Evolutionary conservation across 208 protist species (phyloP).

Genomic region (Trypanosoma caninum): DNA sequence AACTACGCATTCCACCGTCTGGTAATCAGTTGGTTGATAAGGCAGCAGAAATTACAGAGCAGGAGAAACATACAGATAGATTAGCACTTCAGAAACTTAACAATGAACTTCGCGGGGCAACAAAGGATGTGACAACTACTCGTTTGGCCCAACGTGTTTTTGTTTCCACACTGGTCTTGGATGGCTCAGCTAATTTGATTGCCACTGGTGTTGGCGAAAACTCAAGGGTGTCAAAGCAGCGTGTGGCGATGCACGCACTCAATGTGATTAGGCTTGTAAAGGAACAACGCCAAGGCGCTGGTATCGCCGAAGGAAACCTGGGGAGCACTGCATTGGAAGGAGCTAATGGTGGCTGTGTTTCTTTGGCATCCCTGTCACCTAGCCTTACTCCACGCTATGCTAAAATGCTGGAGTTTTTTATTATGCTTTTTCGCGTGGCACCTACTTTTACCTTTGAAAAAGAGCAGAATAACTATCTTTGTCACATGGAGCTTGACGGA

Average conservation of each 20-base stretch:
- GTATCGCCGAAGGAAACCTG: background rate
- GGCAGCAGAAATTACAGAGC: conserved; percentile 36
- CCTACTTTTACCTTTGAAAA: conserved; percentile 31
- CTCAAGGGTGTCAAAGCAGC: conserved; percentile 47
- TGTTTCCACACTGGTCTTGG: conserved; percentile 49
- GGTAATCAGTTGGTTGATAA: conserved; percentile 53
- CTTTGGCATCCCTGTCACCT: conserved; percentile 27
- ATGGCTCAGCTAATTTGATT: conserved; percentile 27
- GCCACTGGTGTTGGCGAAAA: conserved; percentile 49
- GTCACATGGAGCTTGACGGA: conserved; percentile 39
- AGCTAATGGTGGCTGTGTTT: conserved; percentile 21
- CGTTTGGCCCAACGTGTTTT: conserved; percentile 31
- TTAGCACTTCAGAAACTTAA: conserved; percentile 48
- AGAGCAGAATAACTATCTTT: conserved; percentile 31
- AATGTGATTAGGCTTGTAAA: conserved; percentile 27
- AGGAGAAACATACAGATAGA: background rate
- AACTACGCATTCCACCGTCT: conserved; percentile 30
- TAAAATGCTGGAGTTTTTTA: conserved; percentile 41
- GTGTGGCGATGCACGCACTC: conserved; percentile 65
- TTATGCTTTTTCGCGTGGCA: conserved; percentile 31
- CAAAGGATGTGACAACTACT: conserved; percentile 29
- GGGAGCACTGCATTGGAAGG: background rate
- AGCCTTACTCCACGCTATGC: conserved; percentile 41
- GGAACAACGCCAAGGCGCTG: conserved; percentile 10
- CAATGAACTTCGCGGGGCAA: conserved; percentile 27